Base-by-base conservation (phyloP, 2,329 filamentous ascomycete species). In the Sclerotinia trifoliorum region DNA sequence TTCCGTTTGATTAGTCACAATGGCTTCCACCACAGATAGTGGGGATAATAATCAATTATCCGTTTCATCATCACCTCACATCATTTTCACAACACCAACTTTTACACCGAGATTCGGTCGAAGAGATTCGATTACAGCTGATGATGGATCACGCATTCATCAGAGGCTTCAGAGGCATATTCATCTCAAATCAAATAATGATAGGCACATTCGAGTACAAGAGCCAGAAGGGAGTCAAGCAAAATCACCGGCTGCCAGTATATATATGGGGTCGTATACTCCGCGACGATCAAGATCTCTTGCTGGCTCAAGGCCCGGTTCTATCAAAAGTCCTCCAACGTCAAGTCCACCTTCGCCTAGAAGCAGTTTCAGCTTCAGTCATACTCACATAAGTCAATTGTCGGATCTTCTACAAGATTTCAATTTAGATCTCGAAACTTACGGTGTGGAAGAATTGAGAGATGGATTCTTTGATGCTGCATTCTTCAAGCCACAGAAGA, bases 391-490 rank as follows among this genome's bases (percentile, higher is more conserved):
- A 26, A 48, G 68, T 26, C 75, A 76, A 46, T 70, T 79, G 5
- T 73, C 76, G 39, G 71, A 70, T 63, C 70, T 79, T 10, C 67
- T 79, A 1, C 75, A 76, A 52, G 75, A 78, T 69, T 69, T 78
- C 10, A 72, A 80, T 51, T 68, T 77, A 51, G 76, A 79, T 51
- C 72, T 81, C 21, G 78, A 81, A 60, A 79, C 78, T n/a, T 81
- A 81, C 72, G 80, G 79, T 7, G 75, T 81, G 5, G 78, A 80
- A 67, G 80, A 81, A 69, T 70, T 77, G 39, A 76, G 80, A 67
- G 80, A 81, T 75, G 80, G 80, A 3, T 81, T 81, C 69, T 81
- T 81, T 67, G 80, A 81, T 74, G 79, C 78, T 6, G 74, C 78
- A 1, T 81, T 81, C 67, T 76, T 76, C n/a, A 80, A 80, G 56